Evolutionary conservation across 345 rosid species (phyloP).

Genomic region (Bruguiera sexangula): DNA sequence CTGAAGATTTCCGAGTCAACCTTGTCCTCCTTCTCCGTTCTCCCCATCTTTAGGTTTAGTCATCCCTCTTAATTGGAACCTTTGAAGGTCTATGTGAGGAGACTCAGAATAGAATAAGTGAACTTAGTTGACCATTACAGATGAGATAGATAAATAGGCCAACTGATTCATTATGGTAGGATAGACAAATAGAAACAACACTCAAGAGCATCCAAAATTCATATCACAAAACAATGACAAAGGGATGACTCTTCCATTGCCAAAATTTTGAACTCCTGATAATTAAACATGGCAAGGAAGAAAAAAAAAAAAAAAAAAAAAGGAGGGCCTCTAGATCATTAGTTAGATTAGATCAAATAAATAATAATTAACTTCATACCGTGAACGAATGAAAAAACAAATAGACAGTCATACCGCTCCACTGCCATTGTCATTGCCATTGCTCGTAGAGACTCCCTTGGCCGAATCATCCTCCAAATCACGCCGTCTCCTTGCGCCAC

Average conservation of each 20-base stretch:
- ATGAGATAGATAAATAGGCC: no score
- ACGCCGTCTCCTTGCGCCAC: constrained; percentile 50
- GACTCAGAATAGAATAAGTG: no score
- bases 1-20: not conserved
- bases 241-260: not conserved
- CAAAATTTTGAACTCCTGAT: constrained; percentile 7
- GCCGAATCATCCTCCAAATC: constrained; percentile 47
- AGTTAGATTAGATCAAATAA: constrained; percentile 8
- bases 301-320: not conserved
- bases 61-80: no score
- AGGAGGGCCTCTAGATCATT: not conserved
- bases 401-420: constrained; percentile 30
- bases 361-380: not conserved
- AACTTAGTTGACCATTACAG: no score
- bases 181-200: not conserved
- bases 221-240: constrained; percentile 5
- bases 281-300: not conserved
- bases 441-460: constrained; percentile 47
- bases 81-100: no score
- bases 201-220: constrained; percentile 4
- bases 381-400: not conserved
- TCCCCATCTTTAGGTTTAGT: no score
- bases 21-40: no score
- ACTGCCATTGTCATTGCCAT: constrained; percentile 36
- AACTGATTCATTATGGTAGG: not conserved